phyloP scores from a whole-genome alignment of 2,329 filamentous ascomycete species.

The Penicillium sp. region DNA sequence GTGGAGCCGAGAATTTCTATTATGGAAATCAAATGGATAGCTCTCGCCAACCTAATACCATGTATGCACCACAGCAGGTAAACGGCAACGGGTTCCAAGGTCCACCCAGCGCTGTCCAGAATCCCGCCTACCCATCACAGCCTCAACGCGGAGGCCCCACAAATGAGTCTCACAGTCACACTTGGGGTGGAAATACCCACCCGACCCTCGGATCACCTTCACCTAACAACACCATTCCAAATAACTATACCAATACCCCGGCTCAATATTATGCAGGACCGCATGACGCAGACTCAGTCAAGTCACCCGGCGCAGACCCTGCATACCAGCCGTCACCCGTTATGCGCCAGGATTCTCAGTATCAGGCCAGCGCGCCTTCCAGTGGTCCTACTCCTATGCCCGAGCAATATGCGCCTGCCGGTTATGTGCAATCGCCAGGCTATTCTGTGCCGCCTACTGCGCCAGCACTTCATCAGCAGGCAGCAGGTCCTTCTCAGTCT shows the following conservation, averaged over 20 bases:
- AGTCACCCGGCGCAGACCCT: constrained; percentile 13
- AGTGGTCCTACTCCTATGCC: constrained; percentile 8
- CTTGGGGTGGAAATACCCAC: constrained; percentile 20
- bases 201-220: constrained; percentile 21
- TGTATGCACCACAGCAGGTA: constrained; percentile 14
- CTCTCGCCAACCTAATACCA: constrained; percentile 7
- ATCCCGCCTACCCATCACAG: constrained; percentile 14
- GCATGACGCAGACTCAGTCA: constrained; percentile 9
- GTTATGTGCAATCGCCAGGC: constrained; percentile 16
- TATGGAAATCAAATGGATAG: constrained; percentile 19
- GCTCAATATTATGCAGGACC: constrained; percentile 19
- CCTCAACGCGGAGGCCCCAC: constrained; percentile 5
- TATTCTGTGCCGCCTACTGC: constrained; percentile 16
- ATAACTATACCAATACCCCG: constrained; percentile 8
- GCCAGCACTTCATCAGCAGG: constrained; percentile 13
- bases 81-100: constrained; percentile 14
- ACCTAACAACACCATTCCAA: constrained; percentile 9
- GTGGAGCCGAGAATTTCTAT: constrained; percentile 25
- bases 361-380: constrained; percentile 17
- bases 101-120: constrained; percentile 5
- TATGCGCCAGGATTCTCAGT: constrained; percentile 21
- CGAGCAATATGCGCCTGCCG: constrained; percentile 14
- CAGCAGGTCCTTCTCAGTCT: constrained; percentile 17
- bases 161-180: constrained; percentile 12
- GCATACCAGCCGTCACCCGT: constrained; percentile 20